Evolutionary conservation across 129 eudicot species (phyloP).

Genomic region (Dittrichia graveolens): DNA sequence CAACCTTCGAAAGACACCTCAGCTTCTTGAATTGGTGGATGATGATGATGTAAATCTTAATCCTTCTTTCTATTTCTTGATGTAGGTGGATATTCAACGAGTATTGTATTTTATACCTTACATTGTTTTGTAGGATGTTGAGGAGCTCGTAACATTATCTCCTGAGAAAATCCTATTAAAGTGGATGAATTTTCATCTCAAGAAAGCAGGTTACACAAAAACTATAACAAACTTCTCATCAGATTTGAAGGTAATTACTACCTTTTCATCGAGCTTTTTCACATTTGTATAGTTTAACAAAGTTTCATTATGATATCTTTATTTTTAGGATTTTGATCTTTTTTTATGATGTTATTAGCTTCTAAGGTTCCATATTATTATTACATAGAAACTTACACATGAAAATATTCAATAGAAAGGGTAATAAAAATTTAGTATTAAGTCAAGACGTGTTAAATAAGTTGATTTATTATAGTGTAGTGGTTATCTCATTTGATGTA

Average conservation of each 20-base stretch:
- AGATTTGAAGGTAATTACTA: conserved; percentile 64
- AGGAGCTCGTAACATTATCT: conserved; percentile 81
- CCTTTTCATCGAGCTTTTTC: conserved; percentile 1
- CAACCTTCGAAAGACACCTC: conserved; percentile 91
- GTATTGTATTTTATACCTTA: conserved; percentile 22
- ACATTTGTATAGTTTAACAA: conserved; percentile 10
- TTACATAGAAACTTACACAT: background rate
- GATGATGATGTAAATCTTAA: conserved; percentile 64
- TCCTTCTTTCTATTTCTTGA: conserved; percentile 8
- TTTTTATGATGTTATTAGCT: conserved; percentile 9
- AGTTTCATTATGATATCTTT: conserved; percentile 11
- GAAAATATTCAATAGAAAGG: conserved; percentile 6
- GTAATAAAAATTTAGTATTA: conserved; percentile 7
- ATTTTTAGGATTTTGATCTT: conserved; percentile 10
- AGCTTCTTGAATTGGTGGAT: conserved; percentile 86
- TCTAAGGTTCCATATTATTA: conserved; percentile 8
- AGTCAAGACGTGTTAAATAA: background rate
- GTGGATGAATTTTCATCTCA: conserved; percentile 97
- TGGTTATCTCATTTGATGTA: background rate
- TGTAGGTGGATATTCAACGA: conserved; percentile 10
- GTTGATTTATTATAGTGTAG: background rate
- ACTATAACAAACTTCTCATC: conserved; percentile 76
- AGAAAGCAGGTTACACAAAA: conserved; percentile 84
- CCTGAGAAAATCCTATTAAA: conserved; percentile 84
- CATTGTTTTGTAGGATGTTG: conserved; percentile 68